Conservation (phyloP, 192 early-diverging fungal species). For the Ramicandelaber brevisporus region DNA sequence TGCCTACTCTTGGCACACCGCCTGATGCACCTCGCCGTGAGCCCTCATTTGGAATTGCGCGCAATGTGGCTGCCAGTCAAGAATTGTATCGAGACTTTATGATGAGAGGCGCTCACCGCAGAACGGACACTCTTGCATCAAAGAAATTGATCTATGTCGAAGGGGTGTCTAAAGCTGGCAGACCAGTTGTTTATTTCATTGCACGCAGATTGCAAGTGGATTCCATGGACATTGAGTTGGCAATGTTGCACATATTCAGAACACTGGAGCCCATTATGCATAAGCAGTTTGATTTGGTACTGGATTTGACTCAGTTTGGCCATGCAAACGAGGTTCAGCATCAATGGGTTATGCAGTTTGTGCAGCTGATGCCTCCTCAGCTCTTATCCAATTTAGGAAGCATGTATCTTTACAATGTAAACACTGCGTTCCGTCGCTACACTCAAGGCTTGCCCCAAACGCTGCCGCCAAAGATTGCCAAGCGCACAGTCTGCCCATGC, state of each 20-base stretch:
- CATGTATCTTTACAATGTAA: constrained; percentile 62
- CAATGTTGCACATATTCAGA: constrained; percentile 48
- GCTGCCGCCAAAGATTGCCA: constrained; percentile 23
- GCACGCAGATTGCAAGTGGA: constrained; percentile 47
- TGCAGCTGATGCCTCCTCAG: constrained; percentile 41
- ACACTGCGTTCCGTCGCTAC: constrained; percentile 48
- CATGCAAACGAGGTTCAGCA: constrained; percentile 52
- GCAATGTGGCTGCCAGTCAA: constrained; percentile 18
- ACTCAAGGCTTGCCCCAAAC: constrained; percentile 16
- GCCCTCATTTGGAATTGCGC: too few relatives aligned
- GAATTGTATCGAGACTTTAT: constrained; percentile 37
- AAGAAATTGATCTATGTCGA: constrained; percentile 64
- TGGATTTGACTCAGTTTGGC: constrained; percentile 62
- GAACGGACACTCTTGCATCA: constrained; percentile 32
- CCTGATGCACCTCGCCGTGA: too few relatives aligned
- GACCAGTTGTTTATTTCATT: constrained; percentile 69
- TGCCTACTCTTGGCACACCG: too few relatives aligned
- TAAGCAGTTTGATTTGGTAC: constrained; percentile 50
- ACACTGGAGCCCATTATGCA: constrained; percentile 35
- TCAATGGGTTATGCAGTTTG: constrained; percentile 46
- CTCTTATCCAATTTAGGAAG: constrained; percentile 31
- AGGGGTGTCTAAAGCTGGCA: constrained; percentile 41
- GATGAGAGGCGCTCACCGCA: constrained; percentile 35
- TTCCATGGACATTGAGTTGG: constrained; percentile 57
- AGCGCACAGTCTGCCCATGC: constrained; percentile 40